phyloP scores from a whole-genome alignment of 257 asterid species.

The Rauvolfia tetraphylla region DNA sequence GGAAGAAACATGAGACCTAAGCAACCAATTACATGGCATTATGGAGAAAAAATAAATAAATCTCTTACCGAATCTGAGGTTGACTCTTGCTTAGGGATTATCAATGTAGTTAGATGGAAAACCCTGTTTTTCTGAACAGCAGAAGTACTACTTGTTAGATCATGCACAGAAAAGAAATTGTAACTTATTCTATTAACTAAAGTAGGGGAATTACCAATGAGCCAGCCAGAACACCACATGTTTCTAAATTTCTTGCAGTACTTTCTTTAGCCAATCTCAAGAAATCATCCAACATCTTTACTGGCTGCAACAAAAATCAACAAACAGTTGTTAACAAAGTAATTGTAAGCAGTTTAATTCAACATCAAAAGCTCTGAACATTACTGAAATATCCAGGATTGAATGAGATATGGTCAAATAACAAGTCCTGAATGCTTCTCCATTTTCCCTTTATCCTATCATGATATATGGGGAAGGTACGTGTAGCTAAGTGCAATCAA shows the following conservation, averaged over 20 bases:
- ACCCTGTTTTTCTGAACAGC: slow-evolving; percentile 71
- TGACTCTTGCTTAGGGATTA: slow-evolving; percentile 94
- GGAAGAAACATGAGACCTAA: slow-evolving; percentile 8
- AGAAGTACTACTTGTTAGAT: slow-evolving; percentile 23
- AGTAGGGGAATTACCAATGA: slow-evolving; percentile 59
- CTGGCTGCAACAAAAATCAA: slow-evolving; percentile 55
- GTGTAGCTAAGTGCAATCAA: neutral
- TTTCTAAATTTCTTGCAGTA: slow-evolving; percentile 75
- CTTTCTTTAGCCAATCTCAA: slow-evolving; percentile 77
- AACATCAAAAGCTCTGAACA: neutral
- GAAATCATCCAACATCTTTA: slow-evolving; percentile 85
- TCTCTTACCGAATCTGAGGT: slow-evolving; percentile 85
- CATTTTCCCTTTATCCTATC: neutral
- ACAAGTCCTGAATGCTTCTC: neutral
- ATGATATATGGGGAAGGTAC: neutral
- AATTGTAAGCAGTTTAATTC: slow-evolving; percentile 6
- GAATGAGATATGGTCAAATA: neutral
- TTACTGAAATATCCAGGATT: slow-evolving; percentile 3
- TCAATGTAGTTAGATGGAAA: slow-evolving; percentile 77
- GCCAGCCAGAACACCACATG: slow-evolving; percentile 98
- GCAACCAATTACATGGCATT: slow-evolving; percentile 11
- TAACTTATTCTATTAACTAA: neutral
- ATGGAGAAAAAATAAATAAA: neutral
- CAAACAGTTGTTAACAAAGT: slow-evolving; percentile 8
- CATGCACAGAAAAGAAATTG: neutral